Evolutionary conservation across 2,329 filamentous ascomycete species (phyloP).

Genomic region (Trichoderma sp.): DNA sequence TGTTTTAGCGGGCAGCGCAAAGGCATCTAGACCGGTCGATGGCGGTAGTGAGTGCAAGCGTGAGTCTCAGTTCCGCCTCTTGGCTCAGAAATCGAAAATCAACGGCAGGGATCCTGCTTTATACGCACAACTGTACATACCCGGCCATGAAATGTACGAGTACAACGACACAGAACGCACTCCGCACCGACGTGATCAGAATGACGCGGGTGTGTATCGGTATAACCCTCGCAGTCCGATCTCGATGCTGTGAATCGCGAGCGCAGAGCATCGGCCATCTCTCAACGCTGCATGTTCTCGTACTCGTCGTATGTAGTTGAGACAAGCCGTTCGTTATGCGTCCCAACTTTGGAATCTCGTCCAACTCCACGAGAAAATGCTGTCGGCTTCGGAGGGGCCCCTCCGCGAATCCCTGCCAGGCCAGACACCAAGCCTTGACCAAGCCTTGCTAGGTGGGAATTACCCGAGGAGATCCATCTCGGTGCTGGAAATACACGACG

Average conservation of each 20-base stretch:
- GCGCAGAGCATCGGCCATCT: background rate
- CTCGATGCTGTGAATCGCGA: background rate
- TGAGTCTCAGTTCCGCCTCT: background rate
- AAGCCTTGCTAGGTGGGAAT: background rate
- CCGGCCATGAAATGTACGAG: background rate
- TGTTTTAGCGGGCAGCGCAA: conserved; percentile 18
- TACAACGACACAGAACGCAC: background rate
- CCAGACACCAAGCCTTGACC: background rate
- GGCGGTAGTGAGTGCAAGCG: background rate
- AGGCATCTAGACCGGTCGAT: conserved; percentile 21
- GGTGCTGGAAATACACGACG: background rate
- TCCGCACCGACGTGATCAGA: background rate
- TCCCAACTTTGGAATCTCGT: background rate
- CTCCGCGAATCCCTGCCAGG: conserved; percentile 2
- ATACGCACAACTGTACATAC: background rate
- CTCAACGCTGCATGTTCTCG: background rate
- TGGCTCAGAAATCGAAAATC: background rate
- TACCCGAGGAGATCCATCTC: conserved; percentile 12
- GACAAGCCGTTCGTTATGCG: background rate
- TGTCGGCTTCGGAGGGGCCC: background rate
- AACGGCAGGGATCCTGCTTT: background rate
- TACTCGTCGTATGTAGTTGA: background rate
- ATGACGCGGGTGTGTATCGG: background rate
- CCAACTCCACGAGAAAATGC: background rate
- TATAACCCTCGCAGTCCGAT: background rate